These are phyloP conservation scores for Botrytis fragariae DNA, from an alignment of 2,329 filamentous ascomycete species.

Conservation along the genomic window DNA sequence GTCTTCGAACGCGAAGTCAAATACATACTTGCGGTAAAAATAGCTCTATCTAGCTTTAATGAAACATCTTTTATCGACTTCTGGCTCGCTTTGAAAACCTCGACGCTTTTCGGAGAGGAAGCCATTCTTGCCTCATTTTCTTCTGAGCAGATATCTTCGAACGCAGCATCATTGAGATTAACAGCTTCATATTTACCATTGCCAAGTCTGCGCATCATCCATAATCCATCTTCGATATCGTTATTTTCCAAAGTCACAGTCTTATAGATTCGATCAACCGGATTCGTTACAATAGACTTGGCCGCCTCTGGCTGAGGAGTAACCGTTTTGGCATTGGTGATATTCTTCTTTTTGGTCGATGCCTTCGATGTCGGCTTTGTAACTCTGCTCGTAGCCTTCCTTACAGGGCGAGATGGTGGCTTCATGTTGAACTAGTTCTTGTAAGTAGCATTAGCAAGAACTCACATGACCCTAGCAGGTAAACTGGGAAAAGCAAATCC, in stretches of 20 bases:
- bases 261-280: constrained; percentile 21
- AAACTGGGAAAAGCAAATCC: not conserved
- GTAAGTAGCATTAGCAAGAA: not conserved
- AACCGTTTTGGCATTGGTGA: not conserved
- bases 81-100: constrained; percentile 18
- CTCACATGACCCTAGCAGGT: not conserved
- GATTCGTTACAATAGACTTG: not conserved
- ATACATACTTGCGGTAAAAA: constrained; percentile 25
- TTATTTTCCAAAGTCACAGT: constrained; percentile 21
- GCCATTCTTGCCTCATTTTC: constrained; percentile 25
- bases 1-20: not conserved
- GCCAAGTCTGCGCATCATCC: constrained; percentile 25
- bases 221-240: constrained; percentile 26
- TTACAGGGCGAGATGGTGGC: not conserved
- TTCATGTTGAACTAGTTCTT: not conserved
- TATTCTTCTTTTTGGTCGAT: not conserved
- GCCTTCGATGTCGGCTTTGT: not conserved
- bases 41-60: constrained; percentile 23
- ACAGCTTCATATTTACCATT: constrained; percentile 27
- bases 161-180: constrained; percentile 20
- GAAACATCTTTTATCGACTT: constrained; percentile 22
- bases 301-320: not conserved
- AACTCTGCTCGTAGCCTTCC: not conserved
- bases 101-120: constrained; percentile 2
- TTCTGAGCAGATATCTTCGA: constrained; percentile 22